These are phyloP conservation scores for Saccharomycopsis hybrid DNA, from an alignment of 1,139 yeast species.

Conservation along the genomic window DNA sequence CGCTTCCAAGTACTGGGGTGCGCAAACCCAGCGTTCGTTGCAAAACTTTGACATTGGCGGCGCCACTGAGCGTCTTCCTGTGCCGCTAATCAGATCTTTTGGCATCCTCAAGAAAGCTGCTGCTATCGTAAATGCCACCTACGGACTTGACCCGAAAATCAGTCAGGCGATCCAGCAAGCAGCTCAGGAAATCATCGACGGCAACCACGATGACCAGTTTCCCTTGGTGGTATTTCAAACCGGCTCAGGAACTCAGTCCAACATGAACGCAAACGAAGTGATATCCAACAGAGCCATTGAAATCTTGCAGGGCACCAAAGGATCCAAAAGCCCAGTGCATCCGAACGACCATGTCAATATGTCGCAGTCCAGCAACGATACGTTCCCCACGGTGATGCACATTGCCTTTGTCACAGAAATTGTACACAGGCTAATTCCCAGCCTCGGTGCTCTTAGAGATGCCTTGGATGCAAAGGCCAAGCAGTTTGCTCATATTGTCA, in stretches of 20 bases:
- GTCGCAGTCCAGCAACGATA: conserved; percentile 97
- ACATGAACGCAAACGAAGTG: conserved; percentile 98
- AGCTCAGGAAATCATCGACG: conserved; percentile 89
- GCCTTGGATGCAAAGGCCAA: conserved; percentile 69
- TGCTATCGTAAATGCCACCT: conserved; percentile 77
- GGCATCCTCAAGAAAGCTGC: conserved; percentile 93
- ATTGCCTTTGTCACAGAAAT: conserved; percentile 95
- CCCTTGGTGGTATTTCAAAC: conserved; percentile 98
- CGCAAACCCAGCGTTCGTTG: conserved; percentile 92
- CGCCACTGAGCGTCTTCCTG: conserved; percentile 81
- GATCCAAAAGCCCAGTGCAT: conserved; percentile 90
- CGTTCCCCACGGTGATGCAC: conserved; percentile 99
- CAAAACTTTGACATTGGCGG: conserved; percentile 97
- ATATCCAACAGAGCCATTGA: conserved; percentile 97
- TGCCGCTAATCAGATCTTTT: conserved; percentile 83
- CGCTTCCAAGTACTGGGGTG: conserved; percentile 86
- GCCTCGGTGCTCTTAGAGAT: conserved; percentile 68
- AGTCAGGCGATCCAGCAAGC: conserved; percentile 86
- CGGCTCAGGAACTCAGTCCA: conserved; percentile 97
- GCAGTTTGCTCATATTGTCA: conserved; percentile 83
- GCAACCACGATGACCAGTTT: conserved; percentile 87
- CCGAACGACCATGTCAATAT: conserved; percentile 98
- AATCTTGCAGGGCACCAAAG: conserved; percentile 82
- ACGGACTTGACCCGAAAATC: conserved; percentile 82
- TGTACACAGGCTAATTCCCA: conserved; percentile 67